Evolutionary conservation across 2,329 filamentous ascomycete species (phyloP).

Genomic region (Lecanicillium sp.): DNA sequence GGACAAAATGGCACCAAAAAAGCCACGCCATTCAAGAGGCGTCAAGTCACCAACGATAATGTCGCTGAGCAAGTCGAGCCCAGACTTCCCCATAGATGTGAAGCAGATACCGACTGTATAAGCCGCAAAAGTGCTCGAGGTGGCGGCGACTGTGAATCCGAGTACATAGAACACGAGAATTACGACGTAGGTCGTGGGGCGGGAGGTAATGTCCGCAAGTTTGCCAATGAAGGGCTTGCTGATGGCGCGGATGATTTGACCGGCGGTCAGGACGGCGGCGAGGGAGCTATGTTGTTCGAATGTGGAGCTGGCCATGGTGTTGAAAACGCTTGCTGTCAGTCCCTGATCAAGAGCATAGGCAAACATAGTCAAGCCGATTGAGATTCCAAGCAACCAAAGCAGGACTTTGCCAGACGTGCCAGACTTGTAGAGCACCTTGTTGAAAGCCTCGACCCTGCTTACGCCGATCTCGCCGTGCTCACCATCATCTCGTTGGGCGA

Average conservation of each 20-base stretch:
- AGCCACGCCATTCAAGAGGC: constrained; percentile 30
- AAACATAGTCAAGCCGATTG: constrained; percentile 29
- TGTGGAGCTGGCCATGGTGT: constrained; percentile 24
- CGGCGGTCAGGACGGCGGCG: constrained; percentile 14
- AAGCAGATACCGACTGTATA: constrained; percentile 49
- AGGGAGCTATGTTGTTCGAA: constrained; percentile 19
- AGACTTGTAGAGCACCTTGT: constrained; percentile 30
- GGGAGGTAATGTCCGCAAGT: constrained; percentile 53
- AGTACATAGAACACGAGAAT: constrained; percentile 46
- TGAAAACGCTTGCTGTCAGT: constrained; percentile 26
- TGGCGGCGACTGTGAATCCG: constrained; percentile 51
- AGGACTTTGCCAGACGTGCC: constrained; percentile 24
- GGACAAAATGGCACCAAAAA: constrained; percentile 19
- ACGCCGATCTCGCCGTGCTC: constrained; percentile 19
- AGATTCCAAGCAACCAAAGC: constrained; percentile 26
- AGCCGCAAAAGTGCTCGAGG: constrained; percentile 41
- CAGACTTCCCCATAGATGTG: constrained; percentile 50
- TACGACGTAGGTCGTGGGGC: constrained; percentile 52
- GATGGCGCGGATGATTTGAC: constrained; percentile 37
- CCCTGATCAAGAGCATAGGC: constrained; percentile 30
- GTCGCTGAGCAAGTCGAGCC: constrained; percentile 52
- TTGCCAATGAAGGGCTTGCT: constrained; percentile 55
- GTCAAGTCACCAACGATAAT: constrained; percentile 59
- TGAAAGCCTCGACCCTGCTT: constrained; percentile 28
- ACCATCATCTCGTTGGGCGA: too few relatives aligned